Evolutionary conservation across 2,329 filamentous ascomycete genomes (phyloP), one percentile per base, ranked within the genome.

Genomic region (Penicillium sp.): DNA sequence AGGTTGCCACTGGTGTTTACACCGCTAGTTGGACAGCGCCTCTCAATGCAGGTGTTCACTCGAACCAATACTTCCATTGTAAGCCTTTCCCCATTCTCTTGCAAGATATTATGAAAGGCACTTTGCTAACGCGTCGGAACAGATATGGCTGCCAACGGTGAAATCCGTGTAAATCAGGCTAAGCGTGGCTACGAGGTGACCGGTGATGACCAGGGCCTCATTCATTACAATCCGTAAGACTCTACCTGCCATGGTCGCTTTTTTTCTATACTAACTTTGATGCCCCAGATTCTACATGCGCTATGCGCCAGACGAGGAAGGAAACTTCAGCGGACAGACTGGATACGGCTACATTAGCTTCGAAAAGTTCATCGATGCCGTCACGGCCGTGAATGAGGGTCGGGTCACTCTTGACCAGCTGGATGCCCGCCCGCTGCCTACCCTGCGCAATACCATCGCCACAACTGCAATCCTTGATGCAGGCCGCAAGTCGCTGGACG

Each of bases 1-100:
- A 88, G 74, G 77, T 82, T 48, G 92, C 88, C 10, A 93, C 90
- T 1, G 91, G 84, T 47, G 89, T 96, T 7, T 96, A 95, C 73
- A 96, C 92, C 11, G 88, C 91, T 10, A 92, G 87, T 34, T 96
- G 91, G 91, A 95, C 91, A 1, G 92, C 92, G 6, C 91, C 92
- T 11, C 88, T 95, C 68, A 88, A 86, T 64, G 91, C 91, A 0
- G 91, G 92, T 41, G 90, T 96, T n/a, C 92, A 96, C 74, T 92
- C 87, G 1, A 95, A 95, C 70, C 91, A 96, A 75, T 93, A 95
- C 74, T 96, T 96, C 77, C 91, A 96, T 73, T 95, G 72, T 75
- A 64, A 27, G 69, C 60, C 25, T 35, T 18, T 22, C 13, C 10
- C 5, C 4, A 22, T 30, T 38, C 7, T 25, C 30, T 2, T 37